Conservation (phyloP, 257 asterid genomes). For the Jasminum sambac region DNA sequence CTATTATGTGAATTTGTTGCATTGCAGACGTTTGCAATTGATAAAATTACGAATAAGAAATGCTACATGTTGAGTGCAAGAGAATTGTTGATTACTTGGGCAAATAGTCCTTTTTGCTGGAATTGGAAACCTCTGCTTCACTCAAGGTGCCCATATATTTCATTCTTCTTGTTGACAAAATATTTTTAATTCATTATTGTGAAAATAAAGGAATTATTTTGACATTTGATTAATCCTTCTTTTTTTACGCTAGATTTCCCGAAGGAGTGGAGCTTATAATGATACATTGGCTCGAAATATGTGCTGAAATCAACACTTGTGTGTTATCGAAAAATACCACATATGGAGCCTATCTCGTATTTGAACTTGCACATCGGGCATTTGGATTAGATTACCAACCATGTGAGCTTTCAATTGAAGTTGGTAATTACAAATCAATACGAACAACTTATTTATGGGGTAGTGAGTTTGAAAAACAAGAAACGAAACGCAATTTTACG, state of each 20-base stretch:
- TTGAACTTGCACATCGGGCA: no score
- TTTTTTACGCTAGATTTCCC: slow-evolving; percentile 27
- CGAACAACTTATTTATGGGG: no score
- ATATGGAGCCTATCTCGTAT: slow-evolving; percentile 57
- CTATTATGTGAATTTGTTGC: not conserved
- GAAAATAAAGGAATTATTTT: no score
- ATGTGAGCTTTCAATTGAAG: no score
- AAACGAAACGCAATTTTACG: not conserved
- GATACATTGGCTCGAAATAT: slow-evolving; percentile 60
- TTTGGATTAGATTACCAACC: no score
- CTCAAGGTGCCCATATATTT: slow-evolving; percentile 25
- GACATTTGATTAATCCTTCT: no score
- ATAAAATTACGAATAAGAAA: slow-evolving; percentile 31
- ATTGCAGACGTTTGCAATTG: slow-evolving; percentile 40
- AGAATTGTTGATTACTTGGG: slow-evolving; percentile 38
- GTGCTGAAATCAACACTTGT: slow-evolving; percentile 38
- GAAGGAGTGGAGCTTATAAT: slow-evolving; percentile 39
- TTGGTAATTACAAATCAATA: no score
- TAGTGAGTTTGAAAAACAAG: not conserved
- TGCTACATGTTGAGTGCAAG: slow-evolving; percentile 43
- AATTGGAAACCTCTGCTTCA: slow-evolving; percentile 40
- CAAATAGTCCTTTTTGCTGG: slow-evolving; percentile 34
- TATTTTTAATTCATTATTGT: no score
- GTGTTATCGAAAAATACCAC: slow-evolving; percentile 58
- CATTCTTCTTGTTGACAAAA: not conserved